Conservation (phyloP, 1,139 yeast species). For the Debaryomyces fabryi region DNA sequence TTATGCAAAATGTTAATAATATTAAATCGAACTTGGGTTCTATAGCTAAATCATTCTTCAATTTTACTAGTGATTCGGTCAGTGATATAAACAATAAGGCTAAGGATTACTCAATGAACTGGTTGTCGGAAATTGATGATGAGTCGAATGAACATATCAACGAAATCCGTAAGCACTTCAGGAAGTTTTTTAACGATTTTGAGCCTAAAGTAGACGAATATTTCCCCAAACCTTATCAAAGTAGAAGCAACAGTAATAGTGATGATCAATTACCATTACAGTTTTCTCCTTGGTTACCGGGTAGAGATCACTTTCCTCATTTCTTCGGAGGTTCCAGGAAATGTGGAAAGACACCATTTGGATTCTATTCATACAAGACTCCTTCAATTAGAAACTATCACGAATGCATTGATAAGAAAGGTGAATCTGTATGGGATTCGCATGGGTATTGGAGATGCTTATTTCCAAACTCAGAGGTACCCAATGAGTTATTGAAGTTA, state of each 20-base stretch:
- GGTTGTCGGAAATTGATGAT: constrained; percentile 18
- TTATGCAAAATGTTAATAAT: constrained; percentile 22
- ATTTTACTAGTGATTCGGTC: constrained; percentile 28
- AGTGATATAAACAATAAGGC: constrained; percentile 27
- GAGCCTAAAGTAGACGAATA: constrained; percentile 7
- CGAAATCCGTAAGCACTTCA: constrained; percentile 9
- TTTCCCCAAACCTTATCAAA: constrained; percentile 16
- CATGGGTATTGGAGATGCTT: constrained; percentile 87
- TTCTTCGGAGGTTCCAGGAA: constrained; percentile 15
- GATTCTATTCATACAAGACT: constrained; percentile 57
- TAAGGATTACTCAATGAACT: constrained; percentile 21
- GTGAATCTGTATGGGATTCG: constrained; percentile 77
- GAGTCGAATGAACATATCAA: constrained; percentile 8
- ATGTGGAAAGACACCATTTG: constrained; percentile 40
- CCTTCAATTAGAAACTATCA: constrained; percentile 66
- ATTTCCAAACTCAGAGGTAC: constrained; percentile 62
- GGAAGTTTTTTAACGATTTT: constrained; percentile 10
- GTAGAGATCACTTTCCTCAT: constrained; percentile 12
- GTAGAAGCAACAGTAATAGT: constrained; percentile 11
- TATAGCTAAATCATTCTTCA: constrained; percentile 22
- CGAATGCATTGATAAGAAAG: constrained; percentile 63
- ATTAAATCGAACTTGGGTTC: constrained; percentile 20
- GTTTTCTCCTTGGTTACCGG: constrained; percentile 6
- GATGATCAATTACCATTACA: constrained; percentile 6
- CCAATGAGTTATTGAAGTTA: constrained; percentile 32